Conservation (phyloP, 305 asterid genomes). For the Lippia alba region DNA sequence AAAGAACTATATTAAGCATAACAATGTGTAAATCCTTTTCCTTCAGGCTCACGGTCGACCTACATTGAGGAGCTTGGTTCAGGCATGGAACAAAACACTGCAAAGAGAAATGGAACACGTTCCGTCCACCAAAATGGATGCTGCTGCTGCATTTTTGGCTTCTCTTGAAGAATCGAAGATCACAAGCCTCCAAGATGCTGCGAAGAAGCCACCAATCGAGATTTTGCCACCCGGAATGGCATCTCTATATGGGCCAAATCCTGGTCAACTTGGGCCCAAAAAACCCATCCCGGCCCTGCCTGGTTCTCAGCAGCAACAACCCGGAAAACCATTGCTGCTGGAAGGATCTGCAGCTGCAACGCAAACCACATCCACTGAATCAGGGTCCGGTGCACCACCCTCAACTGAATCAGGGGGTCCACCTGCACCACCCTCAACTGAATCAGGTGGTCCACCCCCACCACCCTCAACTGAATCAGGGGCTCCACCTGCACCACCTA, state of each 20-base stretch:
- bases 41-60: conserved; percentile 95
- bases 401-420: conserved; percentile 42
- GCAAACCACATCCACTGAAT: conserved; percentile 41
- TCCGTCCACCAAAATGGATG: conserved; percentile 77
- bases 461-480: conserved; percentile 37
- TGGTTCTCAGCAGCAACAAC: conserved; percentile 62
- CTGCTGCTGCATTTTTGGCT: conserved; percentile 92
- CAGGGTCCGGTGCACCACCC: conserved; percentile 40
- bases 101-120: conserved; percentile 86
- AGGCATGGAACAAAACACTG: conserved; percentile 86
- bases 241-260: conserved; percentile 87
- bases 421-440: conserved; percentile 28
- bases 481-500: conserved; percentile 31
- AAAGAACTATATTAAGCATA: not conserved
- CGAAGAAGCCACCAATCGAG: conserved; percentile 82
- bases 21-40: conserved; percentile 6
- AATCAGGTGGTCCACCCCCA: conserved; percentile 37
- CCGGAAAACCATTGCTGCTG: conserved; percentile 66
- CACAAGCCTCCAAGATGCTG: conserved; percentile 90
- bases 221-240: conserved; percentile 95
- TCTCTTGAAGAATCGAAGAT: conserved; percentile 93
- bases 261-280: conserved; percentile 64
- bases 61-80: conserved; percentile 81
- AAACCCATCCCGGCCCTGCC: conserved; percentile 57
- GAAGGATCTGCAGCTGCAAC: conserved; percentile 65